These are phyloP conservation scores for Gaeumannomyces tritici DNA, from an alignment of 2,329 filamentous ascomycete species.

Conservation along the genomic window DNA sequence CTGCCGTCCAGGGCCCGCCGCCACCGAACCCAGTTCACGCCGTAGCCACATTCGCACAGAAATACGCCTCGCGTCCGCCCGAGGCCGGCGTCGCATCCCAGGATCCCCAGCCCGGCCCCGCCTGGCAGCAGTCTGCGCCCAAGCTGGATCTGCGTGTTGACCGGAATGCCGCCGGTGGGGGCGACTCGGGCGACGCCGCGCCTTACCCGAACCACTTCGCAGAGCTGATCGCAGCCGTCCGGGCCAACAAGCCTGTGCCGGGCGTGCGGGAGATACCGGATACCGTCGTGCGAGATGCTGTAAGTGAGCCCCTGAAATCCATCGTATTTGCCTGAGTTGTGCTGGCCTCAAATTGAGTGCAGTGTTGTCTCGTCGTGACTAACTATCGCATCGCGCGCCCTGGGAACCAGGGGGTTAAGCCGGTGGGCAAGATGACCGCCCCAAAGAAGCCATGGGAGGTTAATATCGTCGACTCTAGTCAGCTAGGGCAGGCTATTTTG, in stretches of 20 bases:
- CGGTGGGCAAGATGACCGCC: slow-evolving; percentile 34
- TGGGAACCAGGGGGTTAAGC: slow-evolving; percentile 24
- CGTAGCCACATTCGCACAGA: not conserved
- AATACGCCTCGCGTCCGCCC: not conserved
- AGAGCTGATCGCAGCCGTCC: slow-evolving; percentile 77
- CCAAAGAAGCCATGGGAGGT: slow-evolving; percentile 69
- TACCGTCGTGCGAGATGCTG: slow-evolving; percentile 63
- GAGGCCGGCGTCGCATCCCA: not conserved
- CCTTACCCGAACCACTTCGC: slow-evolving; percentile 80
- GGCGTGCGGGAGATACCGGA: slow-evolving; percentile 82
- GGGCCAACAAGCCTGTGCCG: slow-evolving; percentile 71
- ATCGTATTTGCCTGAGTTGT: not conserved
- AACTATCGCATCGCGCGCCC: not conserved
- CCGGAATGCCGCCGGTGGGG: slow-evolving; percentile 16
- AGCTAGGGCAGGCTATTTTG: not conserved
- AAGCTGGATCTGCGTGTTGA: slow-evolving; percentile 33
- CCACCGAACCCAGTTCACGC: not conserved
- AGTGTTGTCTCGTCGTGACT: not conserved
- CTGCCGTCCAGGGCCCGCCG: not conserved
- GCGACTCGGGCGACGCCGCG: slow-evolving; percentile 23
- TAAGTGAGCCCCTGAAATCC: slow-evolving; percentile 25
- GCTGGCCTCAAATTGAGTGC: not conserved
- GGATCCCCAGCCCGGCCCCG: slow-evolving; percentile 12
- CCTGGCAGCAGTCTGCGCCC: slow-evolving; percentile 41
- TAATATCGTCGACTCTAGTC: slow-evolving; percentile 13